These are phyloP conservation scores for Fusarium marasasianum DNA, from an alignment of 2,329 filamentous ascomycete species.

Conservation along the genomic window DNA sequence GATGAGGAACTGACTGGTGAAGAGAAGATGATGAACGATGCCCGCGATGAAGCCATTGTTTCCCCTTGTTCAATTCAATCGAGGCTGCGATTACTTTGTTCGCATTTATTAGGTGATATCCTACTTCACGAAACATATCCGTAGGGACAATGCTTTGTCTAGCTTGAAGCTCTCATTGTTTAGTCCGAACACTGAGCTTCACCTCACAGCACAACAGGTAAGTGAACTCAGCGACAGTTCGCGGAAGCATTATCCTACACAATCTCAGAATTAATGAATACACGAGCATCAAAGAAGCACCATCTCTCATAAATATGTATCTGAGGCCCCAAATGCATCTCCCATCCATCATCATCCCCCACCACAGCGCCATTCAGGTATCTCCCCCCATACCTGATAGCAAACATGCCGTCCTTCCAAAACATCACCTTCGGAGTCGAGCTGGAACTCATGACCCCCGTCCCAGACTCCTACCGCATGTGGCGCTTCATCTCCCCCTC, in stretches of 20 bases:
- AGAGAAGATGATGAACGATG: too few species aligned
- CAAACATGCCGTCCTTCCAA: not conserved
- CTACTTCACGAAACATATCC: accelerated
- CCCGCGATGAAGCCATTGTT: too few species aligned
- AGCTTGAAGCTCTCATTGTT: not conserved
- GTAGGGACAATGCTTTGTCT: not conserved
- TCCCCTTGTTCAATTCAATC: not conserved
- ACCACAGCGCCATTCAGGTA: not conserved
- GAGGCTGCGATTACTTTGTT: not conserved
- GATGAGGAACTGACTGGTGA: too few species aligned
- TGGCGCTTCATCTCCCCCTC: not conserved
- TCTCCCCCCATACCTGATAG: not conserved
- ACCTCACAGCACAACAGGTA: not conserved
- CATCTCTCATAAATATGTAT: not conserved
- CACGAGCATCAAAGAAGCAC: not conserved
- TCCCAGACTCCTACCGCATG: not conserved
- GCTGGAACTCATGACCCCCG: constrained; percentile 34
- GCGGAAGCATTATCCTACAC: not conserved
- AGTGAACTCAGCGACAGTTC: not conserved
- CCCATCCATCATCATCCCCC: not conserved
- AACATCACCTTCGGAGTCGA: constrained; percentile 36
- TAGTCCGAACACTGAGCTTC: too few species aligned
- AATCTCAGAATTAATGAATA: not conserved
- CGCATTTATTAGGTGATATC: accelerated
- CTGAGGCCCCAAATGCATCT: not conserved